Evolutionary conservation across 805 yeast genomes (phyloP).

Genomic region (Lachancea mirantina): DNA sequence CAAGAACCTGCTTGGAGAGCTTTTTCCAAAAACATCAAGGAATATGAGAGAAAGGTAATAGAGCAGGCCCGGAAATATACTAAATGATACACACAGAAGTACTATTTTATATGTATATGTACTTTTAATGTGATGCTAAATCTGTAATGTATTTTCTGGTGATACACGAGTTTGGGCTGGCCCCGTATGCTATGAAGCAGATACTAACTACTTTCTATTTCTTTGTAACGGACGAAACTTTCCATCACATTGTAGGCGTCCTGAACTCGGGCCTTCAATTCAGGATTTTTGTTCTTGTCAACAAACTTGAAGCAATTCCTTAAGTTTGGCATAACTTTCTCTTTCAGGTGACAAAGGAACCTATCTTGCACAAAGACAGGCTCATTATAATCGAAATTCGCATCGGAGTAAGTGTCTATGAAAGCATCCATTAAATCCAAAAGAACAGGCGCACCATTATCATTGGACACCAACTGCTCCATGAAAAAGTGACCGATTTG

Average conservation of each 20-base stretch:
- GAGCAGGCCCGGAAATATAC: constrained; percentile 77
- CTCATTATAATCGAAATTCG: constrained; percentile 54
- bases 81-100: too few relatives aligned
- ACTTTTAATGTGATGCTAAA: too few relatives aligned
- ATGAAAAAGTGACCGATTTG: constrained; percentile 41
- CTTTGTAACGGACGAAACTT: constrained; percentile 74
- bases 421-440: constrained; percentile 58
- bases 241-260: constrained; percentile 61
- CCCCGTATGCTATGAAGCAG: too few relatives aligned
- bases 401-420: constrained; percentile 78
- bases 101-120: too few relatives aligned
- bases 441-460: constrained; percentile 35
- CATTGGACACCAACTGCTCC: constrained; percentile 20
- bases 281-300: constrained; percentile 55
- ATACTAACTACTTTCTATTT: constrained; percentile 33
- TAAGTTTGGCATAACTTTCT: constrained; percentile 39
- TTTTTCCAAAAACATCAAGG: constrained; percentile 56
- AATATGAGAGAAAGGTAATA: constrained; percentile 68
- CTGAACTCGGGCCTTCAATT: constrained; percentile 54
- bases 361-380: constrained; percentile 55
- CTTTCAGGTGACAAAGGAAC: constrained; percentile 37
- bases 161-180: too few relatives aligned
- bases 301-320: constrained; percentile 51
- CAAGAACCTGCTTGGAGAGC: constrained; percentile 96
- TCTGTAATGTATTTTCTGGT: too few relatives aligned